Percentiles rank a stretch among this genome's conserved stretches.
These are phyloP conservation scores for Pseudocercospora cruenta DNA, from an alignment of 2,329 filamentous ascomycete genomes.

Conservation along the genomic window DNA sequence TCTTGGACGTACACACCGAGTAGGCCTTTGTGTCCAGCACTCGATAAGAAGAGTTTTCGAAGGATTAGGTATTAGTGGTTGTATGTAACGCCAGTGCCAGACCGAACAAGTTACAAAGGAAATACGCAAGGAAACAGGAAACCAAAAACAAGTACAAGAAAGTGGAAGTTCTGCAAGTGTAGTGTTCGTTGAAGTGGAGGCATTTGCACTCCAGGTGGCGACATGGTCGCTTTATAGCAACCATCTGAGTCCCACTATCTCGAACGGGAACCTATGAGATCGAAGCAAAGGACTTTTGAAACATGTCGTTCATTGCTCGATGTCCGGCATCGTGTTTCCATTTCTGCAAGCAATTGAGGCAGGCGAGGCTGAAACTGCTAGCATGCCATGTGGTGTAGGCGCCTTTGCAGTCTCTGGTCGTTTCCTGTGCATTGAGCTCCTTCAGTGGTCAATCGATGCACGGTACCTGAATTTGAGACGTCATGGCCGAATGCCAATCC, in stretches of 20 bases:
- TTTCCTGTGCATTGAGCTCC: conserved; percentile 9
- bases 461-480: conserved; percentile 26
- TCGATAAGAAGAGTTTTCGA: conserved; percentile 7
- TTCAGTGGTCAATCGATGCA: conserved; percentile 26
- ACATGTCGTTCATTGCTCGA: conserved; percentile 18
- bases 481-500: conserved; percentile 25
- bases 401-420: conserved; percentile 21
- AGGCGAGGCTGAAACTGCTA: conserved; percentile 27
- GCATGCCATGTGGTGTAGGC: conserved; percentile 21
- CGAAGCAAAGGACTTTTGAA: conserved; percentile 20
- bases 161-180: conserved; percentile 16
- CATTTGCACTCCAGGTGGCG: conserved; percentile 11
- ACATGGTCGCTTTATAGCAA: conserved; percentile 29
- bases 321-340: conserved; percentile 14
- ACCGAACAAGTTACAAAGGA: conserved; percentile 36
- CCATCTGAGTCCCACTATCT: not conserved
- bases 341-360: conserved; percentile 16
- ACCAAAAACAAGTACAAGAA: conserved; percentile 23
- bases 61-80: conserved; percentile 28
- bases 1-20: not conserved
- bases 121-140: conserved; percentile 38
- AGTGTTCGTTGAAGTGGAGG: conserved; percentile 10
- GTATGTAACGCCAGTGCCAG: conserved; percentile 35
- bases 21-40: conserved; percentile 32
- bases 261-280: conserved; percentile 15